These are phyloP conservation scores for Fraxinus anomala DNA, from an alignment of 257 asterid genomes.

Conservation along the genomic window DNA sequence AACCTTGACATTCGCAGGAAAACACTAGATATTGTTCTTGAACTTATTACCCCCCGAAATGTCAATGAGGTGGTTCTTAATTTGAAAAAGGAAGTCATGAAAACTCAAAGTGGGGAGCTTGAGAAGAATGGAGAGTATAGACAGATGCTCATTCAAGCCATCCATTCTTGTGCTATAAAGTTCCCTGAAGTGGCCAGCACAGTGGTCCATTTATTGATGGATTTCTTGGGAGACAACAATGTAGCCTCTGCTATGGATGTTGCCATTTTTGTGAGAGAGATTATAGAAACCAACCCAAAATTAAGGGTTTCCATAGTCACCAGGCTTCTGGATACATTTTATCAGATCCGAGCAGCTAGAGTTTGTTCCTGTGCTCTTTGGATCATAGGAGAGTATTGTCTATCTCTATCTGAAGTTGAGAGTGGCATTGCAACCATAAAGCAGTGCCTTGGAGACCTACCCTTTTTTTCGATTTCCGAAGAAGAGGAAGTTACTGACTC, in stretches of 20 bases:
- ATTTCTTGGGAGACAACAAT: constrained; percentile 94
- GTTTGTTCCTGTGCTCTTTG: constrained; percentile 95
- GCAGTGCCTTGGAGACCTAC: constrained; percentile 94
- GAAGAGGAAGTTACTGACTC: constrained; percentile 76
- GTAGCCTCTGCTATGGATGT: constrained; percentile 92
- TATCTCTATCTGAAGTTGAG: constrained; percentile 89
- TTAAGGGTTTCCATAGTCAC: constrained; percentile 86
- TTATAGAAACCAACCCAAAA: constrained; percentile 87
- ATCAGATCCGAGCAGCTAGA: constrained; percentile 91
- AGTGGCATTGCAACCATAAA: constrained; percentile 79
- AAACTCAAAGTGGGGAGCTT: constrained; percentile 87
- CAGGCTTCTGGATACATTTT: constrained; percentile 83
- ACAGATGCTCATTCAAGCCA: constrained; percentile 96
- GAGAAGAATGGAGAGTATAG: constrained; percentile 95
- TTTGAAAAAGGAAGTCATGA: constrained; percentile 91
- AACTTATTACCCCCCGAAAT: constrained; percentile 77
- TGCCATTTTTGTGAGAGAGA: constrained; percentile 81
- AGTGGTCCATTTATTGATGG: constrained; percentile 93
- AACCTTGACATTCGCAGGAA: constrained; percentile 85
- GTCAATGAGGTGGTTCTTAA: constrained; percentile 90
- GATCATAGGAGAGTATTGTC: constrained; percentile 90
- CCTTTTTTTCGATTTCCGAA: constrained; percentile 77
- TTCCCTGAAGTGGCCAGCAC: constrained; percentile 98
- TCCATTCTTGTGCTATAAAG: constrained; percentile 91
- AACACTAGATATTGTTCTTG: constrained; percentile 92